These are phyloP conservation scores for Trichoderma orchidacearum DNA, from an alignment of 495 filamentous ascomycete genomes.

Conservation along the genomic window DNA sequence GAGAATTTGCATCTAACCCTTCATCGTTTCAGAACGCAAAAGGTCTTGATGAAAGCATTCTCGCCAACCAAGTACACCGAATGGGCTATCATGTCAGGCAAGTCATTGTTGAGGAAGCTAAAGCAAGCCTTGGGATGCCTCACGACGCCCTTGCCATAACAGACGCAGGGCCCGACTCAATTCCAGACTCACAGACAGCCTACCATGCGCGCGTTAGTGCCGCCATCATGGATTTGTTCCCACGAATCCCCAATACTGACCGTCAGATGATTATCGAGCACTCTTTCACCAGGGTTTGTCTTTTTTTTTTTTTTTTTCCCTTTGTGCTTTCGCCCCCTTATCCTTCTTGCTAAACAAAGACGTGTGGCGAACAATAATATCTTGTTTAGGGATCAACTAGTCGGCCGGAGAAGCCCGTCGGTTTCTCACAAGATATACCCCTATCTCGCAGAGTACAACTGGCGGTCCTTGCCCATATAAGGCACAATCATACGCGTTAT, in stretches of 20 bases:
- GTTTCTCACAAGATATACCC: slow-evolving; percentile 49
- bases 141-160: not conserved
- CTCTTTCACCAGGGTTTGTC: slow-evolving; percentile 67
- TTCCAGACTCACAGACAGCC: slow-evolving; percentile 43
- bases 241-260: slow-evolving; percentile 69
- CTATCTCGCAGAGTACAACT: slow-evolving; percentile 67
- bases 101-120: slow-evolving; percentile 35
- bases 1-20: not conserved
- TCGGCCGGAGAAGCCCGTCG: slow-evolving; percentile 37
- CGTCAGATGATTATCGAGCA: slow-evolving; percentile 62
- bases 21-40: not conserved
- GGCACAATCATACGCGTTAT: slow-evolving; percentile 78
- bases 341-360: not conserved
- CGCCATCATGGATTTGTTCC: slow-evolving; percentile 70
- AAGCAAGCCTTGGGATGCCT: slow-evolving; percentile 11
- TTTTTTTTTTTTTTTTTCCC: not conserved
- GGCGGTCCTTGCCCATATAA: slow-evolving; percentile 74
- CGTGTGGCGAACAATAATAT: not conserved
- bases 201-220: slow-evolving; percentile 61
- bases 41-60: slow-evolving; percentile 8
- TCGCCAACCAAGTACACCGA: slow-evolving; percentile 48
- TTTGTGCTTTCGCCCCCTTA: slow-evolving; percentile 1
- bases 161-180: slow-evolving; percentile 28
- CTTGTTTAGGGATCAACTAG: slow-evolving; percentile 25
- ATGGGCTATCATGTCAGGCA: slow-evolving; percentile 64